These are phyloP conservation scores for Zymoseptoria ardabiliae DNA, from an alignment of 2,329 filamentous ascomycete genomes.

Conservation along the genomic window DNA sequence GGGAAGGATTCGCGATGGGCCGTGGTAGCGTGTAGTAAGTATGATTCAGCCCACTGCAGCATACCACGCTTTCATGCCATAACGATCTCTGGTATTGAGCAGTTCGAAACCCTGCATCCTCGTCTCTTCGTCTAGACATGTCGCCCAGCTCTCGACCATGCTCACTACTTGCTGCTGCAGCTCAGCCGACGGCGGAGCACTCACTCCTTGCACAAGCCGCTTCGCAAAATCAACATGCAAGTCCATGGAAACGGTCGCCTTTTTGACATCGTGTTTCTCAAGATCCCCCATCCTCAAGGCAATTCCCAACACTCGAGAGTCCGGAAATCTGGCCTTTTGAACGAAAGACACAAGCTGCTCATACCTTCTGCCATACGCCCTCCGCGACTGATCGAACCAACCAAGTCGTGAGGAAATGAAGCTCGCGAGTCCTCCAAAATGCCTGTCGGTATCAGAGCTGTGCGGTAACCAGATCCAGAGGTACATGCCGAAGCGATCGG, in stretches of 20 bases:
- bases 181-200: neutral
- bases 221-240: slow-evolving; percentile 5
- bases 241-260: neutral
- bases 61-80: neutral
- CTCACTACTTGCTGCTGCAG: neutral
- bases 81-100: neutral
- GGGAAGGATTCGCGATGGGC: no score
- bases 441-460: neutral
- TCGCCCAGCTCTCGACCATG: neutral
- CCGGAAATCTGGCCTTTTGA: neutral
- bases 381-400: neutral
- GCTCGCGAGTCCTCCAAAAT: neutral
- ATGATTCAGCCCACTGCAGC: neutral
- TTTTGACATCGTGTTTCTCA: neutral
- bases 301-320: neutral
- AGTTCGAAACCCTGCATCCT: neutral
- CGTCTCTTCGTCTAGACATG: neutral
- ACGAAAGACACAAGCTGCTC: neutral
- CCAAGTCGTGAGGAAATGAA: neutral
- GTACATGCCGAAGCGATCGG: slow-evolving; percentile 18
- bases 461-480: slow-evolving; percentile 26
- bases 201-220: slow-evolving; percentile 14
- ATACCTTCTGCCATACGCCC: neutral
- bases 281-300: neutral
- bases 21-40: no score